Base-by-base conservation (phyloP, 257 asterid species). In the Fraxinus pennsylvanica region DNA sequence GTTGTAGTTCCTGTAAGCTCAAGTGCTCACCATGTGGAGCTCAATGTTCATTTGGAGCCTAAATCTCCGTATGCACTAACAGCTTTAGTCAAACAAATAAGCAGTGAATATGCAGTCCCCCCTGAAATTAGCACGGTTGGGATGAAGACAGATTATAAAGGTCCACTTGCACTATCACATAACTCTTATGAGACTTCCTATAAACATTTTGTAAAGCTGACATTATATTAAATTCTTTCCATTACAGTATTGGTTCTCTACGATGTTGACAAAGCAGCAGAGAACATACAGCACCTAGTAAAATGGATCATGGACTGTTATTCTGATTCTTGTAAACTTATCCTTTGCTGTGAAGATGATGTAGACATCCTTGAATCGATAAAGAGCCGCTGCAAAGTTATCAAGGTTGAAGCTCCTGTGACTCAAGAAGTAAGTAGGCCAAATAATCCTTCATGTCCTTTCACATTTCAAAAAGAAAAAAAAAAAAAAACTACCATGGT, bases 251-350 rank as follows among this genome's bases (percentile, higher is more conserved):
- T 93, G 78, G 93, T 91, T 80, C 94, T 93, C 21, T 88, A 89
- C 74, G 91, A 90, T 50, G 91, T 91, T 52, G 98, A 93, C 81
- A 91, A 90, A 87, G 91, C 98, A 1, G 82, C 89, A n/a, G 94
- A 89, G 85, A 91, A 88, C 85, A 83, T 93, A 71, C 97, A 90
- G 17, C 98, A 91, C 82, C 82, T 93, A 0, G 80, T 91, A 72
- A 91, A 93, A 84, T 93, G 98, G 98, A 90, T 89, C 70, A 91
- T 91, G 90, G 98, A 93, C 80, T 87, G 97, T 74, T 91, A 91
- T 80, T 82, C 98, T 1, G 96, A 93, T 79, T 89, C 91, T 68
- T 91, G 96, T 80, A 93, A 86, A 41, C 93, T 93, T 22, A 82
- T 93, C 78, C 94, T 93, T 47, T 90, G 92, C 82, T 91, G 98